Base-by-base conservation (phyloP, 73 alveolate species). In the Stentor roeselii region DNA sequence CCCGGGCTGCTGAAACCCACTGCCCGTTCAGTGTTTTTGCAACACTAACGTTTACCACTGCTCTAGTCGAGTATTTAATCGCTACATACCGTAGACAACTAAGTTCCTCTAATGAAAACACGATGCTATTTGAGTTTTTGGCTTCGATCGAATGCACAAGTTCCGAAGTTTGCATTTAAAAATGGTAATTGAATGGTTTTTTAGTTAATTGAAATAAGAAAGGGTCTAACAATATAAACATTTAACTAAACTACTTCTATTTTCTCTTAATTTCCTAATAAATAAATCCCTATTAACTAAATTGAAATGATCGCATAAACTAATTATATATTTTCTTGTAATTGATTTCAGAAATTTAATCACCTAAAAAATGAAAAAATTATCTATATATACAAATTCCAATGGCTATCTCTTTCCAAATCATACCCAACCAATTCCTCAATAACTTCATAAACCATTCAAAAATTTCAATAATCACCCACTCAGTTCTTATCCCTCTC, bases 371-470 rank as follows among this genome's bases (percentile, higher is more conserved):
- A 11, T 11, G 67, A 50, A 50, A 50, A 50, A 21, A 11, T 21
- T 50, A 11, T 21, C 21, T 50, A 11, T 11, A 11, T 11, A 50
- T 6, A 6, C 6, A 11, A 11, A 50, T 50, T 50, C 6, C 67
- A 50, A 50, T 50, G 6, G 21, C 30, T 11, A 50, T 6, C 67
- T 6, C 67, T 50, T 50, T 50, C 21, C 67, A 6, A 6, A 50
- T 50, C 30, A 11, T 11, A 11, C 30, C 6, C 67, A 6, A 50
- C 21, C 6, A 50, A 50, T 50, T 6, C 67, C 67, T 11, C 67
- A 50, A 50, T 50, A 86, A 3, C 82, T 87, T 41, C 59, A 78
- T 34, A 41, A 75, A n/a, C 76, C 75, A 74, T 60, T 74, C 21
- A 58, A 75, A 3, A 60, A 61, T 27, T 42, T 82, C 59, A 61